A percentile compares a stretch with the other conserved stretches of the same genome.
phyloP scores from a whole-genome alignment of 1,284 basidiomycete species.

The Entoloma clypeatum region DNA sequence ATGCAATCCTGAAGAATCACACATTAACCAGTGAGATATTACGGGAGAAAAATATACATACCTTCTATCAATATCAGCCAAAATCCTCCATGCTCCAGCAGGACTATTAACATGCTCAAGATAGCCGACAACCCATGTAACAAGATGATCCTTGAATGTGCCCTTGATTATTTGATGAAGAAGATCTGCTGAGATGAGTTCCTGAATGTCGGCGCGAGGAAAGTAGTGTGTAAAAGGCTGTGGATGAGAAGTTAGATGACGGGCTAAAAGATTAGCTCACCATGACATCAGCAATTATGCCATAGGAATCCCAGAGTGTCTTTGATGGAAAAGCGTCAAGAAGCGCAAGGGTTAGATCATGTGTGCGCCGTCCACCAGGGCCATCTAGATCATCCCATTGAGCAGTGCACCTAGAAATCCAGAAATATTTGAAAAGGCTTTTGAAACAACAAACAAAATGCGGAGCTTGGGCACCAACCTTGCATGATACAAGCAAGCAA shows the following conservation, averaged over 20 bases:
- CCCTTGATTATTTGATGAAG: constrained; percentile 36
- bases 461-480: constrained; percentile 27
- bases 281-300: constrained; percentile 19
- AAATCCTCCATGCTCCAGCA: constrained; percentile 13
- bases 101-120: constrained; percentile 15
- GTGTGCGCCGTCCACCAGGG: background rate
- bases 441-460: background rate
- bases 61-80: constrained; percentile 29
- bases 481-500: constrained; percentile 19
- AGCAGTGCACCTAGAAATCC: constrained; percentile 13
- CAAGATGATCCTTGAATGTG: constrained; percentile 33
- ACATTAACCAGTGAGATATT: background rate
- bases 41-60: constrained; percentile 10
- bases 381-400: constrained; percentile 5
- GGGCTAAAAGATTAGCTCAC: constrained; percentile 13
- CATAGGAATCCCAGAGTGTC: constrained; percentile 25
- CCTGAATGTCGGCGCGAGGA: constrained; percentile 32
- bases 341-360: constrained; percentile 12
- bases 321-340: constrained; percentile 8
- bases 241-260: constrained; percentile 20
- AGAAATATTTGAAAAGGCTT: background rate
- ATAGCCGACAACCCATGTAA: constrained; percentile 27
- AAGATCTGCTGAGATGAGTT: constrained; percentile 31
- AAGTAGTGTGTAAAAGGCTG: constrained; percentile 35
- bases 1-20: constrained; percentile 20